Evolutionary conservation across 164 flowering plant species (phyloP), one percentile per base, ranked within the genome.

Genomic region (Malania oleifera): DNA sequence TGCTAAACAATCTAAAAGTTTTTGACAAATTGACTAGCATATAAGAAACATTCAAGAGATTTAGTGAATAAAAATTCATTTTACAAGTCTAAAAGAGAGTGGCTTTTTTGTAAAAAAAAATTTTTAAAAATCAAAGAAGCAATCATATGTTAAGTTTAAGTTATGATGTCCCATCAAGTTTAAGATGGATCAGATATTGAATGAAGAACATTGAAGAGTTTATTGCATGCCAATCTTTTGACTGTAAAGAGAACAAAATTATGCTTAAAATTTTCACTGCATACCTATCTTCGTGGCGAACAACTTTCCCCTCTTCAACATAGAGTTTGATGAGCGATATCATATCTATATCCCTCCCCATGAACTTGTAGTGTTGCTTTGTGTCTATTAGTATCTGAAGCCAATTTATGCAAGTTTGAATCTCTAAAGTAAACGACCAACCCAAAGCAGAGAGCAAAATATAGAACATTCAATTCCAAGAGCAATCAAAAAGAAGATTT

Each of bases 261-360:
- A 43, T 14, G 25, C 22, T 5, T 50, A 17, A 24, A 35, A 0
- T 20, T 9, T 4, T 25, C 15, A 39, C 28, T 5, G 59, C 79
- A 38, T 83, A 87, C 96, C 93, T 73, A 54, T 91, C 98, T 70
- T 91, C 96, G 55, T 91, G 98, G 27, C 84, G 84, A 51, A 86
- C 70, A 40, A 86, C 74, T 66, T 84, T 87, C 43, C 91, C 91
- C 10, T 76, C 72, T 57, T 82, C 85, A 17, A 79, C 71, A 8
- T 71, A 31, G 52, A 91, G 74, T 75, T 65, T 82, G 70, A 91
- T 91, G 31, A 85, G 96, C 7, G 97, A 82, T 61, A 76, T 70
- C 81, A 86, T 61, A 64, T 83, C 74, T 44, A 86, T 70, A 57
- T 69, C 69, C 60, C 62, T 86, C 59, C 96, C 96, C 70, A 84